Conservation (phyloP, 495 filamentous ascomycete species). For the Hyaloscypha variabilis region DNA sequence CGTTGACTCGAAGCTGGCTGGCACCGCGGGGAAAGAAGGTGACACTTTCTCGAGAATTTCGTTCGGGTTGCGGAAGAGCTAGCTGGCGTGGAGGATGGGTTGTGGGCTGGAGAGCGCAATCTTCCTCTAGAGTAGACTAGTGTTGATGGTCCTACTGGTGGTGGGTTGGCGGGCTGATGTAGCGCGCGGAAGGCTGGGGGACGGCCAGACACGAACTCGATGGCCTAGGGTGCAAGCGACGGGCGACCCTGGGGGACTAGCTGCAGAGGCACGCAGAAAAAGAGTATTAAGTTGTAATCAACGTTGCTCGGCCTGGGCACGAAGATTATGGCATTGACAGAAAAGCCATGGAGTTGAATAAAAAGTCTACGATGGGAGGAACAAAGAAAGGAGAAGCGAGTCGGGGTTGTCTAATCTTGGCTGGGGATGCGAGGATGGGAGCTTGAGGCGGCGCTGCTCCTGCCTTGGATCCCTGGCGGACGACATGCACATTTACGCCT, state of each 20-base stretch:
- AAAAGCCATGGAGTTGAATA: background rate
- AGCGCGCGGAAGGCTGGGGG: background rate
- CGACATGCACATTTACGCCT: background rate
- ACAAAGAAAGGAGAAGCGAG: background rate
- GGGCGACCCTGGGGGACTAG: too few species aligned
- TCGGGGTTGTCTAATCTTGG: background rate
- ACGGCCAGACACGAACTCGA: background rate
- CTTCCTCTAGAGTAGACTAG: background rate
- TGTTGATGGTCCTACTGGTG: background rate
- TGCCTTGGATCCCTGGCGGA: background rate
- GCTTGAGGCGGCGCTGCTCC: background rate
- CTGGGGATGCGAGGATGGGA: background rate
- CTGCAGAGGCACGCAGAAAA: background rate
- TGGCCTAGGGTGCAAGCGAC: too few species aligned
- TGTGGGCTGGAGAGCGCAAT: too few species aligned
- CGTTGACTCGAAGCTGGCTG: slow-evolving; percentile 4
- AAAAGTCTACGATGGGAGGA: background rate
- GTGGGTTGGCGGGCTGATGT: background rate
- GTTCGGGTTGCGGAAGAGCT: background rate
- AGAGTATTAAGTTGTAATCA: background rate
- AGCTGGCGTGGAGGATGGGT: background rate
- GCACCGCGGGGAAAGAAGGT: background rate
- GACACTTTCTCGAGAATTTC: background rate
- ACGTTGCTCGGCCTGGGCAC: background rate
- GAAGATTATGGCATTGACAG: background rate